Evolutionary conservation across 2,329 filamentous ascomycete species (phyloP), one percentile per base, ranked within the genome.

Genomic region (Stenocarpella maydis): DNA sequence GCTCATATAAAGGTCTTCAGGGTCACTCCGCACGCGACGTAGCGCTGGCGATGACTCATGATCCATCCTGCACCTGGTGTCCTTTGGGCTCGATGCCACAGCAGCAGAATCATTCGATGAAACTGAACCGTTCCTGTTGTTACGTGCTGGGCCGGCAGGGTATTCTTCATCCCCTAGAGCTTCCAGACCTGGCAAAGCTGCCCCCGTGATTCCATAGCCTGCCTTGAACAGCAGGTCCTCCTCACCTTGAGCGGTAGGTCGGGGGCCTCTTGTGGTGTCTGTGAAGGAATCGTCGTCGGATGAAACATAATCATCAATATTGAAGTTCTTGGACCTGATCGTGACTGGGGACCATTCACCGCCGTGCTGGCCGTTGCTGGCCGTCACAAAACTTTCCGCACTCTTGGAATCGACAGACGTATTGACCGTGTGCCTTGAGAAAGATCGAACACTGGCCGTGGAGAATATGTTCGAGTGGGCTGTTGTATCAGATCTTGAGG

Each of bases 391-490:
- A n/a, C 65, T 70, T 4, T 68, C 69, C 15, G 67, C 54, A 37
- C 69, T 71, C 49, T 67, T 66, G 26, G 82, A 72, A 71, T 85
- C 82, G 49, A 85, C 74, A 0, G 83, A 85, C 0, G 83, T 85
- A 34, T 79, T 81, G 10, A 81, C 78, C 0, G 84, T 85, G 67
- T 84, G 81, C 28, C 77, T 79, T 2, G 83, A 85, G 34, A 78
- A 77, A 0, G 82, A 81, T 2, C 81, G 76, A 6, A 54, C 68
- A 37, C 67, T 69, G 34, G 41, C 52, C 19, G 43, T 41, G 5
- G 69, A 69, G n/a, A 80, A 80, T 4, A 76, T 76, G 54, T 80
- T 82, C 17, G 82, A 84, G 65, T 80, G 81, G 28, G 77, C 73
- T 61, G 80, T 82, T 4, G 82, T 82, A 17, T 78, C 76, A 2